Base-by-base conservation (phyloP, 306 rosid genomes). In the Ammopiptanthus mongolicus region DNA sequence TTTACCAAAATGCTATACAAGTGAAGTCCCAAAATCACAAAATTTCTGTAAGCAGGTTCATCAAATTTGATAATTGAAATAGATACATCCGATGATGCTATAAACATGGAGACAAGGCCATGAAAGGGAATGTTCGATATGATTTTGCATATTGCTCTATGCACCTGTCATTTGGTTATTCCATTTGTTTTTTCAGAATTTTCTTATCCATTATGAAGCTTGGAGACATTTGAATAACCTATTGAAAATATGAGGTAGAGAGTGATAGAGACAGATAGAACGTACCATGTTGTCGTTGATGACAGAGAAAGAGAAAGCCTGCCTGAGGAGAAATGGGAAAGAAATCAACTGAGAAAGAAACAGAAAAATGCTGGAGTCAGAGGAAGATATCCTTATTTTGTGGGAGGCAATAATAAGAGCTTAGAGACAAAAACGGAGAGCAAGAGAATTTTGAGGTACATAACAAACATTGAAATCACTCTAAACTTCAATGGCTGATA, bases 271-370 rank as follows among this genome's bases (percentile, higher is more conserved):
- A 79, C 8, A 13, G 41, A 71, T 70, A 53, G 25, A 67, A 76
- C 87, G 37, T 91, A 91, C 96, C 97, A 93, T 93, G 83, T 77
- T 89, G 87, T 71, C 51, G 33, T 4, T 3, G 55, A 51, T 70
- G 82, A 77, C 79, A 22, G 74, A 74, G 74, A 78, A 73, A 69
- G 44, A 74, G 74, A 78, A 70, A 69, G 44, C 19, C 3, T 33
- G 44, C 19, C 3, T 33, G 18, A 8, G 34, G 85, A 75, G 67
- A 80, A 82, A 82, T 65, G 91, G 72, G 68, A 82, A 80, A 62
- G 88, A 85, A 82, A 80, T 63, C 23, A 65, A 14, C 21, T 41
- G 78, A 65, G 75, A 67, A 81, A 71, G 75, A 72, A 73, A 74
- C 73, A 61, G 74, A 73, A 77, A 74, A 75, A 68, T 59, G 88